phyloP scores from a whole-genome alignment of 1,284 basidiomycete genomes.

The Ceratobasidium sp. region DNA sequence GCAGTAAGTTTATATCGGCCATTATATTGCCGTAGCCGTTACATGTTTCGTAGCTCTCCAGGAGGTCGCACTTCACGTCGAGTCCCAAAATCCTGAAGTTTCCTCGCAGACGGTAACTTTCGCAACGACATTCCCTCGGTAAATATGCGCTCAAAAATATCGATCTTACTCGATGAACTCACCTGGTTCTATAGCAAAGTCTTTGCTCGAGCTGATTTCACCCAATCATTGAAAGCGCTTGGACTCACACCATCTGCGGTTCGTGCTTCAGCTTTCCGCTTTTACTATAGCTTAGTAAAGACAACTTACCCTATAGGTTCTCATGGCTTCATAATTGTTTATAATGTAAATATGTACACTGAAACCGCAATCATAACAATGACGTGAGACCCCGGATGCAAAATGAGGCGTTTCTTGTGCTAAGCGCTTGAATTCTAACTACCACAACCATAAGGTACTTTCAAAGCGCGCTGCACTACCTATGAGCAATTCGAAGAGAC shows the following conservation, averaged over 20 bases:
- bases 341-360: conserved; percentile 5
- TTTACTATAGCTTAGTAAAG: background rate
- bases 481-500: conserved; percentile 15
- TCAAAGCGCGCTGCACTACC: no score
- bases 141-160: conserved; percentile 51
- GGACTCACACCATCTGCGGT: conserved; percentile 86
- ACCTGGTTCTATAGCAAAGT: conserved; percentile 67
- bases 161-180: conserved; percentile 15
- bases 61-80: conserved; percentile 89
- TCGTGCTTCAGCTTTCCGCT: conserved; percentile 50
- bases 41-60: conserved; percentile 68
- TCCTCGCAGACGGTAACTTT: conserved; percentile 83
- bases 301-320: conserved; percentile 6
- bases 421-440: background rate
- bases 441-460: background rate
- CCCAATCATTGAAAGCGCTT: conserved; percentile 75
- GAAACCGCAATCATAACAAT: background rate
- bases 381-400: background rate
- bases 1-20: conserved; percentile 67
- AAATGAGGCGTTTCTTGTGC: conserved; percentile 39
- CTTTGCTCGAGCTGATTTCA: conserved; percentile 74
- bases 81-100: conserved; percentile 75
- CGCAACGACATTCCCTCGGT: conserved; percentile 87
- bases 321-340: conserved; percentile 29
- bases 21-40: background rate